These are phyloP conservation scores for Scedosporium dehoogii DNA, from an alignment of 2,329 filamentous ascomycete species.

Conservation along the genomic window DNA sequence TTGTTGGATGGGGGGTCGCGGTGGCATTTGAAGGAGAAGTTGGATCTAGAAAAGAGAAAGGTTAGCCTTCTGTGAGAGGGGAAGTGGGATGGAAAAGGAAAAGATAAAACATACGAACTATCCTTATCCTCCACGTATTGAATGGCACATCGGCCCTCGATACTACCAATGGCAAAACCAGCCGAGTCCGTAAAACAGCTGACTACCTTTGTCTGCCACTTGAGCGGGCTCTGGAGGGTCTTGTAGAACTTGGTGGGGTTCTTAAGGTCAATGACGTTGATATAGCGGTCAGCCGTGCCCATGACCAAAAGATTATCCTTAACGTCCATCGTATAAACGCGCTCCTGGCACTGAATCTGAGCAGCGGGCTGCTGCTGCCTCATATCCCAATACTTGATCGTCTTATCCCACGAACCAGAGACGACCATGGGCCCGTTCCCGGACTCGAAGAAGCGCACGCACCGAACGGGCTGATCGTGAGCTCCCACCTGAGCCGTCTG, in stretches of 20 bases:
- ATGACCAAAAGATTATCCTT: constrained; percentile 81
- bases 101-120: constrained; percentile 40
- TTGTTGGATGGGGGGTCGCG: constrained; percentile 69
- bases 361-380: constrained; percentile 56
- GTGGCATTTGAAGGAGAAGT: constrained; percentile 99
- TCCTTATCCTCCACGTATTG: constrained; percentile 98
- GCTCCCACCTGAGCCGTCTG: constrained; percentile 66
- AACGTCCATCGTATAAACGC: constrained; percentile 87
- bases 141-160: constrained; percentile 94
- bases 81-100: not conserved
- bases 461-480: constrained; percentile 75
- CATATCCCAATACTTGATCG: constrained; percentile 81
- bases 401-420: constrained; percentile 89
- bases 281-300: constrained; percentile 89
- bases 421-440: constrained; percentile 71
- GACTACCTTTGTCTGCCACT: constrained; percentile 95
- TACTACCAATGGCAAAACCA: constrained; percentile 90
- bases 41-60: constrained; percentile 43
- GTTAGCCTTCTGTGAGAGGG: not conserved
- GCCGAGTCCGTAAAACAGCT: constrained; percentile 89
- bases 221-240: constrained; percentile 87
- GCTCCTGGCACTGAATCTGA: constrained; percentile 59
- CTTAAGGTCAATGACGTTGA: constrained; percentile 87
- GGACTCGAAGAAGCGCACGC: constrained; percentile 67
- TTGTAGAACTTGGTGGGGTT: constrained; percentile 91